Evolutionary conservation across 176 grass and related monocot species (phyloP).

Genomic region (Eremochloa ophiuroides): DNA sequence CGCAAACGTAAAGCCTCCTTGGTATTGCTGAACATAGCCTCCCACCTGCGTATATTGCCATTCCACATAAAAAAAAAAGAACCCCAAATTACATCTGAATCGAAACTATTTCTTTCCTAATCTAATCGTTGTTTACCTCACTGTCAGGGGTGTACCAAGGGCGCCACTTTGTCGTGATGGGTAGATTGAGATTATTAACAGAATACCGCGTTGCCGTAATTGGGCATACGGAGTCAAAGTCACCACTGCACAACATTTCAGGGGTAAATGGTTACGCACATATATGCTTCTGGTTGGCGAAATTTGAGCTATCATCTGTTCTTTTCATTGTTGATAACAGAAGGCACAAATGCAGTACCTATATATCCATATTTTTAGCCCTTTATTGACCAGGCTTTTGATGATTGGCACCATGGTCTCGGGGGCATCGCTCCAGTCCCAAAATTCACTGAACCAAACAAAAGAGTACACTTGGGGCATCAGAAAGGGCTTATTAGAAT

Average conservation of each 20-base stretch:
- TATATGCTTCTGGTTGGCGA: too few species aligned
- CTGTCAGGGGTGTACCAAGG: conserved; percentile 46
- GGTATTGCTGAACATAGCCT: conserved; percentile 47
- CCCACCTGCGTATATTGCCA: conserved; percentile 26
- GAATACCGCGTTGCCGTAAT: conserved; percentile 24
- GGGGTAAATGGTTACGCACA: too few species aligned
- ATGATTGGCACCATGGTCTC: conserved; percentile 23
- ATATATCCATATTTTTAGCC: conserved; percentile 29
- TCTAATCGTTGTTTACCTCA: conserved; percentile 23
- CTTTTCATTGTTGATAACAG: background rate
- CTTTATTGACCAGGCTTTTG: background rate
- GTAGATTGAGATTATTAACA: conserved; percentile 34
- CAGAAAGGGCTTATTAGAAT: background rate
- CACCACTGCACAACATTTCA: conserved; percentile 29
- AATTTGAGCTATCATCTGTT: too few species aligned
- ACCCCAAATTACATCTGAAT: background rate
- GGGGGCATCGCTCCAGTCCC: background rate
- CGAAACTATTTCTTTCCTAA: background rate
- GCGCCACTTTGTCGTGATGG: conserved; percentile 24
- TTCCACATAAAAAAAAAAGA: background rate
- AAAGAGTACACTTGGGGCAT: background rate
- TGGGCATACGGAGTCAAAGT: conserved; percentile 35
- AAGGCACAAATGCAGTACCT: conserved; percentile 10
- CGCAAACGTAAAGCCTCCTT: conserved; percentile 35
- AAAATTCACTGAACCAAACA: background rate